These are phyloP conservation scores for Aristolochia californica DNA, from an alignment of 164 flowering plant genomes.

Conservation along the genomic window DNA sequence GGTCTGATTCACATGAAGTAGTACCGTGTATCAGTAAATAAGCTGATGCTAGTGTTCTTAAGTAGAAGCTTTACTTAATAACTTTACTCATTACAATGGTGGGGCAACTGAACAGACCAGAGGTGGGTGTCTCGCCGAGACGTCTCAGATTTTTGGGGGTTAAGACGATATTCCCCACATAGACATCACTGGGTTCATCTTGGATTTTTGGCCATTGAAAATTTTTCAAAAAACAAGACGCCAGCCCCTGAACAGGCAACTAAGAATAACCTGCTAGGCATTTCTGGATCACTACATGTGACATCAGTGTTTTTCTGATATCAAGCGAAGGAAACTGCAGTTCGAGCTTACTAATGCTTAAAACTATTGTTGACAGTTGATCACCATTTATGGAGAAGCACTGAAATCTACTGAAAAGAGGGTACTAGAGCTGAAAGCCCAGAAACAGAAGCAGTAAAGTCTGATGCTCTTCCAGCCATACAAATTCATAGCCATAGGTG, in stretches of 20 bases:
- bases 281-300: background rate
- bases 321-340: background rate
- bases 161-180: too few species aligned
- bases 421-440: conserved; percentile 68
- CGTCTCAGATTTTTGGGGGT: too few species aligned
- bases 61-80: too few species aligned
- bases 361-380: conserved; percentile 41
- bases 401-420: conserved; percentile 71
- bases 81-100: too few species aligned
- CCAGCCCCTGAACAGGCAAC: background rate
- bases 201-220: background rate
- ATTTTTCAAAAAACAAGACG: background rate
- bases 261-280: background rate
- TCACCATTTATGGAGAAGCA: conserved; percentile 72
- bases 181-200: background rate
- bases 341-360: background rate
- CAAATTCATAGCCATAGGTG: too few species aligned
- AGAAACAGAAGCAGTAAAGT: conserved; percentile 11
- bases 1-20: too few species aligned
- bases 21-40: too few species aligned
- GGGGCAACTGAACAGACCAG: too few species aligned
- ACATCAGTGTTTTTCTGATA: background rate
- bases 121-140: too few species aligned
- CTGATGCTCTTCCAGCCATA: too few species aligned
- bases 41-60: too few species aligned